Percentiles rank a stretch among this genome's conserved stretches.
Conservation (phyloP, 2,329 filamentous ascomycete genomes). For the Colletotrichum somersetense region DNA sequence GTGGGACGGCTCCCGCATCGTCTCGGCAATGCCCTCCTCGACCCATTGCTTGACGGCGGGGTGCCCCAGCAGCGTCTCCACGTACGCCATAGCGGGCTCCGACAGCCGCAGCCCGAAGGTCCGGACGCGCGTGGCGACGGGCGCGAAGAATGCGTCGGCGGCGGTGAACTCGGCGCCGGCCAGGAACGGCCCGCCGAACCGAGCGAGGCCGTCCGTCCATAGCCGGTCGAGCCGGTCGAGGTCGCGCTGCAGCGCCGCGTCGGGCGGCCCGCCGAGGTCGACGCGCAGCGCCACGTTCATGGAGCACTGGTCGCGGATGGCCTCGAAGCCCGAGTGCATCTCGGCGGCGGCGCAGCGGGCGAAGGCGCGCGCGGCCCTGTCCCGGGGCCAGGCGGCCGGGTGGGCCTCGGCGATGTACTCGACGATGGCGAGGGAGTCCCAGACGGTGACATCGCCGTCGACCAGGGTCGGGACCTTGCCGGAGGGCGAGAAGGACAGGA, state of each 20-base stretch:
- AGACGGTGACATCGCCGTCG: conserved; percentile 50
- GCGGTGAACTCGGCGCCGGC: conserved; percentile 54
- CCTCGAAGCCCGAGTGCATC: conserved; percentile 60
- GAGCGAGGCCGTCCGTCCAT: conserved; percentile 53
- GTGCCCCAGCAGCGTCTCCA: conserved; percentile 51
- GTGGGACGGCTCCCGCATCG: conserved; percentile 48
- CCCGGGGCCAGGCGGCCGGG: conserved; percentile 57
- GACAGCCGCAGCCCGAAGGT: conserved; percentile 53
- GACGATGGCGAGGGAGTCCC: conserved; percentile 63
- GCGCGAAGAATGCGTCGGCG: conserved; percentile 58
- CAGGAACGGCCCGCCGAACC: conserved; percentile 58
- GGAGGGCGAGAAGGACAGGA: conserved; percentile 54
- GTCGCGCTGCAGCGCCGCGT: conserved; percentile 51
- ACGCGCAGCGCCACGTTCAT: conserved; percentile 58
- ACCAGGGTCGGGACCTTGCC: conserved; percentile 59
- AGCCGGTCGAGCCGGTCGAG: conserved; percentile 53
- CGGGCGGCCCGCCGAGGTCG: conserved; percentile 46
- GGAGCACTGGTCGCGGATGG: conserved; percentile 56
- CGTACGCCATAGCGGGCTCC: conserved; percentile 50
- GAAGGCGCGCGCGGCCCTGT: conserved; percentile 55
- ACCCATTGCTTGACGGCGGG: conserved; percentile 55
- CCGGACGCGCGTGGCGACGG: conserved; percentile 54
- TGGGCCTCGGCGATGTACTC: conserved; percentile 61
- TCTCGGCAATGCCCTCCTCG: conserved; percentile 53
- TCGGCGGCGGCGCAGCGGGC: conserved; percentile 59